Evolutionary conservation across 2,329 filamentous ascomycete genomes (phyloP), one percentile per base, ranked within the genome.

Genomic region (Ophiostoma piceae): DNA sequence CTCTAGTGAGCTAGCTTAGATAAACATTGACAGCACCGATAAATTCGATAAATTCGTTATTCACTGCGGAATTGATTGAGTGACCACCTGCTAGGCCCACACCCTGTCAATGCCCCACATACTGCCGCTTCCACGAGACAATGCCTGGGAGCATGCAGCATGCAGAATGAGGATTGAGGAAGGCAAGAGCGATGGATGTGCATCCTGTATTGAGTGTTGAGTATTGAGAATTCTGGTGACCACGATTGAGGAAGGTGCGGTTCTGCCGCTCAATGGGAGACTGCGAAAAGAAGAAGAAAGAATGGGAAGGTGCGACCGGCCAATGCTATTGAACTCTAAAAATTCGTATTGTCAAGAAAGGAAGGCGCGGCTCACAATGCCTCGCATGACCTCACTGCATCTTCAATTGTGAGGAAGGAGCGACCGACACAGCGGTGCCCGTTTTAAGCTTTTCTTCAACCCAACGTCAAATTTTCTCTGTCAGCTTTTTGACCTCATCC

Each of bases 51-150:
- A 32, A 32, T 26, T 62, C 22, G 11, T 3, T 35, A 35, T 8
- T 6, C 35, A 35, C 1, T 35, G 8, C 35, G 4, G 35, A 35
- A 35, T 35, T 54, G 2, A 54, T 54, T 26, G n/a, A 57, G 22
- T 57, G 12, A 57, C 22, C 51, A 57, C 8, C 51, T 57, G 51
- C 51, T 57, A 22, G 22, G 22, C 9, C 9, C 57, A 26, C 57
- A 62, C 57, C 22, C 26, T 12, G 5, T 12, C 22, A 26, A 2
- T 32, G 57, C 57, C 57, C 57, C 57, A 62, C 57, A 35, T 62
- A 26, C 57, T 62, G 57, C 57, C 57, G 57, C 57, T 62, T 62
- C 22, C 51, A 47, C 19, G 43, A 26, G n/a, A 57, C 51, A 57
- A 26, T 57, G 11, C n/a, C 26, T 32, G 26, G 26, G 26, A 26